Evolutionary conservation across 352 stramenopile genomes (phyloP).

Genomic region (Thraustochytrium striatum): DNA sequence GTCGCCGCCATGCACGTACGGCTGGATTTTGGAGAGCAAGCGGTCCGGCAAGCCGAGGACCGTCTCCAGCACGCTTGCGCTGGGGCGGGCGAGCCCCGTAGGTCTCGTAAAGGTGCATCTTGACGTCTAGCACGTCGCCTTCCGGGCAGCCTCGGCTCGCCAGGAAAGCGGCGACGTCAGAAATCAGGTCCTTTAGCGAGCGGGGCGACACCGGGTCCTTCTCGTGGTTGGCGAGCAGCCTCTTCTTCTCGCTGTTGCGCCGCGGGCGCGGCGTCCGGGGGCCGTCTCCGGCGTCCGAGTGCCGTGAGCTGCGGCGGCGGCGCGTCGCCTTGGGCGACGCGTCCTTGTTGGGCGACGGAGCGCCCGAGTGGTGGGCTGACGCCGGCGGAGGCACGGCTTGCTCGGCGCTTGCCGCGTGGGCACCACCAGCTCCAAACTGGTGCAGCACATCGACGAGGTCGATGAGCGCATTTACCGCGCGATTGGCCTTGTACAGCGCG

Average conservation of each 20-base stretch:
- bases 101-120: slow-evolving; percentile 29
- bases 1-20: background rate
- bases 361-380: too few relatives aligned
- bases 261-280: too few relatives aligned
- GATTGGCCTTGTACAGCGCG: slow-evolving; percentile 44
- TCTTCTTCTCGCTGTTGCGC: background rate
- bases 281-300: too few relatives aligned
- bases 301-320: too few relatives aligned
- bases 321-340: too few relatives aligned
- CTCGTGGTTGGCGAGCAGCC: background rate
- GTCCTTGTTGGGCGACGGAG: too few relatives aligned
- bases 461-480: background rate
- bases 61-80: slow-evolving; percentile 8
- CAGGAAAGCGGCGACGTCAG: slow-evolving; percentile 22
- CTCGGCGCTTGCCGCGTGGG: background rate
- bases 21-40: background rate
- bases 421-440: background rate
- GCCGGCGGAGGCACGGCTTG: too few relatives aligned
- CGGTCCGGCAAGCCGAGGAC: background rate
- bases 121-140: slow-evolving; percentile 25
- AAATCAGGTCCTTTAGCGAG: slow-evolving; percentile 41
- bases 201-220: slow-evolving; percentile 3
- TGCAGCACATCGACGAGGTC: background rate
- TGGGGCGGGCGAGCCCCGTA: slow-evolving; percentile 7
- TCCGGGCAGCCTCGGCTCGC: slow-evolving; percentile 10